Percentiles rank a stretch among this genome's conserved stretches.
phyloP scores from a whole-genome alignment of 23 red algal genomes.

The Gracilariopsis chorda region DNA sequence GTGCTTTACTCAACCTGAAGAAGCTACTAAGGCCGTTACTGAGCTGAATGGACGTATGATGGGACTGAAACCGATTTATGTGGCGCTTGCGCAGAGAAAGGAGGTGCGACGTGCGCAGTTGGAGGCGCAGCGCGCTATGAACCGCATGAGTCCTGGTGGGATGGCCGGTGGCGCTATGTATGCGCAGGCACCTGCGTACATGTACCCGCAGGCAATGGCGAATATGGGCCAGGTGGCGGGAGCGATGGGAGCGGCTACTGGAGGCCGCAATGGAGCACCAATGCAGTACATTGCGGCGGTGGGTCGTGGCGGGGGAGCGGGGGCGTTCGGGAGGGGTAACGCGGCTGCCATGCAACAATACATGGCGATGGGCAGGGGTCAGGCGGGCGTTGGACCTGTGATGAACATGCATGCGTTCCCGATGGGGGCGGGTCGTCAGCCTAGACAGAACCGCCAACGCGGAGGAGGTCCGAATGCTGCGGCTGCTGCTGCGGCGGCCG shows the following conservation, averaged over 20 bases:
- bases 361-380: slow-evolving; percentile 74
- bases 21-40: slow-evolving; percentile 98
- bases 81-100: slow-evolving; percentile 92
- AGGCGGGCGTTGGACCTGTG: slow-evolving; percentile 43
- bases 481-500: not conserved
- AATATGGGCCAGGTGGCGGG: slow-evolving; percentile 46
- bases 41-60: slow-evolving; percentile 95
- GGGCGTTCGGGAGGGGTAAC: slow-evolving; percentile 45
- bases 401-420: slow-evolving; percentile 51
- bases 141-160: slow-evolving; percentile 33
- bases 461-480: slow-evolving; percentile 31
- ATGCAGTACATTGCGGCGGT: slow-evolving; percentile 81
- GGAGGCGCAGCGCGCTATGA: slow-evolving; percentile 73
- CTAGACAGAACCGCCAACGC: slow-evolving; percentile 72
- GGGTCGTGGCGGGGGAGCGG: slow-evolving; percentile 54
- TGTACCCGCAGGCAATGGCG: slow-evolving; percentile 77
- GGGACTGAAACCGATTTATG: slow-evolving; percentile 95
- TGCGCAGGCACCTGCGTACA: slow-evolving; percentile 64
- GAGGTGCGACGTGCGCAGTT: slow-evolving; percentile 92
- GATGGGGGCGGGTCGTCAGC: slow-evolving; percentile 34
- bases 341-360: slow-evolving; percentile 61
- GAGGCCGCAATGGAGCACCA: slow-evolving; percentile 23
- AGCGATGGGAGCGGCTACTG: slow-evolving; percentile 33
- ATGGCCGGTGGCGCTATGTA: slow-evolving; percentile 63
- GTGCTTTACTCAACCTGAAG: slow-evolving; percentile 90